Evolutionary conservation across 257 asterid species (phyloP), one percentile per base, ranked within the genome.

Genomic region (Plantago ovata): DNA sequence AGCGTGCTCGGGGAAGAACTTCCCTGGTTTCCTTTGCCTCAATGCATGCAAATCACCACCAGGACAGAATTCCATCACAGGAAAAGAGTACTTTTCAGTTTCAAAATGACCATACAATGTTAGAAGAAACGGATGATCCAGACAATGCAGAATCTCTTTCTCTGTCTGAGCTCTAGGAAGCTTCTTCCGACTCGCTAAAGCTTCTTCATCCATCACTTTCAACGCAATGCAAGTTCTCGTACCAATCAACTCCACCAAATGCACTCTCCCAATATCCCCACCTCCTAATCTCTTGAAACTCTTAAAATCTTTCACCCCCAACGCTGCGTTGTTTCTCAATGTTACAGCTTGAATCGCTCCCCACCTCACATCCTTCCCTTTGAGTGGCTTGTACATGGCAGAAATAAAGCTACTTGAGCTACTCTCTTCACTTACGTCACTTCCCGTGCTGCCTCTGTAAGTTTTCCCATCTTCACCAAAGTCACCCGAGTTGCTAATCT

Each of bases 71-170:
- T 88, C 98, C 98, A 92, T 88, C 15, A 92, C 94, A 49, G 88
- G 75, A 75, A 95, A 92, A 1, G 94, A 85, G 9, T 85, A 72
- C 65, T 88, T 85, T 49, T 85, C 94, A 0, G 98, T 83, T 13
- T 89, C 79, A 60, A 92, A 92, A 72, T 87, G 94, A 13, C 95
- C 93, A 77, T 78, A 92, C 47, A 92, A 77, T 11, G 95, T 88
- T 0, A 96, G 96, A 22, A 92, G 90, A 71, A 92, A 92, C n/a
- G 98, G 98, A 66, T 92, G 98, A 70, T 88, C 96, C 67, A 92
- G 81, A 83, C 77, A 78, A 53, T 84, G 72, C 53, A 92, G 86
- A 75, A 92, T 92, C 60, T 92, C 98, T 63, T 87, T 79, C 71
- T 92, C 98, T 14, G 95, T 88, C 65, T 85, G 90, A 23, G 96